These are phyloP conservation scores for Fusarium austroafricanum DNA, from an alignment of 2,329 filamentous ascomycete genomes.

Conservation along the genomic window DNA sequence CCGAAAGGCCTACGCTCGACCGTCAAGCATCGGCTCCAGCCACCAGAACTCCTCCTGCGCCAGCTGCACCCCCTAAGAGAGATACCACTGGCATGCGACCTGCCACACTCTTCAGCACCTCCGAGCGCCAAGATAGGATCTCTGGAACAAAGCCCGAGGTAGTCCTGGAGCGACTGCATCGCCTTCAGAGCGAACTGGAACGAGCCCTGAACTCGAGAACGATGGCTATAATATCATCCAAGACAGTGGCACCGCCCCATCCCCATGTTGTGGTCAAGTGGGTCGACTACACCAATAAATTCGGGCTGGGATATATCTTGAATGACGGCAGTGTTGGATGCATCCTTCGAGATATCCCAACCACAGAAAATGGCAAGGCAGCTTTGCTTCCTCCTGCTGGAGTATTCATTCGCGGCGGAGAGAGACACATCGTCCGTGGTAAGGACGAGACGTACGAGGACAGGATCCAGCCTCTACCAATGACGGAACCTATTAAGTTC, in stretches of 20 bases:
- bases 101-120: constrained; percentile 66
- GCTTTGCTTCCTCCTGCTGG: constrained; percentile 75
- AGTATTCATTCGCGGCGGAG: constrained; percentile 77
- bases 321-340: constrained; percentile 85
- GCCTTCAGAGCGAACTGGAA: constrained; percentile 70
- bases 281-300: constrained; percentile 91
- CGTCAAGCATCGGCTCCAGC: constrained; percentile 43
- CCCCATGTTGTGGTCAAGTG: constrained; percentile 79
- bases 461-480: constrained; percentile 71
- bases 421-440: constrained; percentile 74
- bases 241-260: constrained; percentile 65
- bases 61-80: constrained; percentile 41
- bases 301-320: constrained; percentile 84
- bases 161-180: constrained; percentile 66
- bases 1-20: constrained; percentile 41
- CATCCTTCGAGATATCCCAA: constrained; percentile 68
- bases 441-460: constrained; percentile 67
- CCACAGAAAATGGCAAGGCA: constrained; percentile 60
- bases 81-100: constrained; percentile 50
- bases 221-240: constrained; percentile 69
- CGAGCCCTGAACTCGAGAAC: constrained; percentile 71
- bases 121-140: constrained; percentile 63
- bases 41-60: constrained; percentile 40
- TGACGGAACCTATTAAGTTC: constrained; percentile 73
- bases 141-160: constrained; percentile 67